Percentiles rank a stretch among this genome's conserved stretches.
These are phyloP conservation scores for Aspergillus tubingensis DNA, from an alignment of 2,329 filamentous ascomycete genomes.

Conservation along the genomic window DNA sequence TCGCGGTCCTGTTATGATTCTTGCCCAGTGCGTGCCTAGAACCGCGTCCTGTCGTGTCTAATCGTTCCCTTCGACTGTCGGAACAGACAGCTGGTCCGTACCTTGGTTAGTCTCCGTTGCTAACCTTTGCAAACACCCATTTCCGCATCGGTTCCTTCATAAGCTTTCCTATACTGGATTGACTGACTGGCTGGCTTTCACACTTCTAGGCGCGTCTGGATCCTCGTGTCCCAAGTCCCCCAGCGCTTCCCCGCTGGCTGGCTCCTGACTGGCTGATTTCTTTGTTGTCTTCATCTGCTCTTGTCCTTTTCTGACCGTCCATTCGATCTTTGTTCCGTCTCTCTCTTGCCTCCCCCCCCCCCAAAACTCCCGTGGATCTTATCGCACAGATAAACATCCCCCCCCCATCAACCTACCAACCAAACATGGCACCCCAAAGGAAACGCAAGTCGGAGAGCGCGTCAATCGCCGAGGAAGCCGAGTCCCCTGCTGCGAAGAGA, in stretches of 20 bases:
- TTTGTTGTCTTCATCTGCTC: constrained; percentile 7
- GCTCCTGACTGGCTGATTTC: constrained; percentile 10
- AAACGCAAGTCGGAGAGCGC: constrained; percentile 34
- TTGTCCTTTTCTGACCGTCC: background rate
- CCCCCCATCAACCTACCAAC: constrained; percentile 2
- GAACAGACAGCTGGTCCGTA: background rate
- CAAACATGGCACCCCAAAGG: constrained; percentile 14
- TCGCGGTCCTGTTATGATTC: background rate
- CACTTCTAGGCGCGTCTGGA: constrained; percentile 15
- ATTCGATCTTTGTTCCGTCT: constrained; percentile 5
- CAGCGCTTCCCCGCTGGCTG: constrained; percentile 4
- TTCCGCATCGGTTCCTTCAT: background rate
- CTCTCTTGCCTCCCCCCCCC: background rate
- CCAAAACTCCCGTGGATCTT: constrained; percentile 2
- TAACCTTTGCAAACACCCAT: background rate
- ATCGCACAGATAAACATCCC: constrained; percentile 3
- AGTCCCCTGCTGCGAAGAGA: constrained; percentile 27
- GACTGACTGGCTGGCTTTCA: constrained; percentile 2
- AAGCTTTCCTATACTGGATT: background rate
- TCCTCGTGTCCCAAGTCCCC: constrained; percentile 8
- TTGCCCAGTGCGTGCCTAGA: background rate
- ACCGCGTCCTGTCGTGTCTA: background rate
- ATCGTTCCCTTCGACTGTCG: background rate
- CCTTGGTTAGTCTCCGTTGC: background rate
- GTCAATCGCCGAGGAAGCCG: constrained; percentile 20